Base-by-base conservation (phyloP, 345 rosid genomes). In the Microthlaspi erraticum region DNA sequence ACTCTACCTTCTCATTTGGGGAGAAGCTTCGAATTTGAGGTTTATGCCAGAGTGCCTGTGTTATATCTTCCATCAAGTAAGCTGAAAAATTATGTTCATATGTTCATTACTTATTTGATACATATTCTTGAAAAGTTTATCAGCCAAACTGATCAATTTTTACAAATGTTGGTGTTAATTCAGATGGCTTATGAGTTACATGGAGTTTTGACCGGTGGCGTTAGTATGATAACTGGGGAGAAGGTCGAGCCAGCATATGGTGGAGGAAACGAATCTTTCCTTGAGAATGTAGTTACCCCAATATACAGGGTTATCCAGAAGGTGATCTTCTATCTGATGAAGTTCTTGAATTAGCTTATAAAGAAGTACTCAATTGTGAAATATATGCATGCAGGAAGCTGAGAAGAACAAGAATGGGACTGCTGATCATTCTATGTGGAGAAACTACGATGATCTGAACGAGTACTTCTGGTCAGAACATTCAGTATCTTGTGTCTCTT, bases 1-100 rank as follows among this genome's bases (percentile, higher is more conserved):
- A 64, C 98, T 93, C 76, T 85, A 91, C 85, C 96, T 93, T 78
- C 96, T 93, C 66, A 91, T 91, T 61, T 90, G 98, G 98, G 98
- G 98, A 52, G 98, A 93, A 77, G 97, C 98, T 46, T 94, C 98
- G 18, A 93, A 86, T 81, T 72, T 93, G 86, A 85, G 98, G 81
- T 84, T 90, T 77, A 83, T 93, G 94, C 91, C 97, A 32, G 98
- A 93, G 81, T 93, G 97, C 77, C 71, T 93, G 31, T 93, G 97
- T 46, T 93, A 85, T 75, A 89, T 93, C 55, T 93, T 93, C 83
- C 98, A 93, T 77, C 89, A 93, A 64, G 98, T 91, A 82, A 84
- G 98, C n/a, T 53, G 39, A 61, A 69, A 52, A 11, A 0, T 19
- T 70, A 3, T 64, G 61, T 57, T 64, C 58, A 17, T 64, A 55